Evolutionary conservation across 345 rosid genomes (phyloP), one percentile per base, ranked within the genome.

Genomic region (Lepidium sativum): DNA sequence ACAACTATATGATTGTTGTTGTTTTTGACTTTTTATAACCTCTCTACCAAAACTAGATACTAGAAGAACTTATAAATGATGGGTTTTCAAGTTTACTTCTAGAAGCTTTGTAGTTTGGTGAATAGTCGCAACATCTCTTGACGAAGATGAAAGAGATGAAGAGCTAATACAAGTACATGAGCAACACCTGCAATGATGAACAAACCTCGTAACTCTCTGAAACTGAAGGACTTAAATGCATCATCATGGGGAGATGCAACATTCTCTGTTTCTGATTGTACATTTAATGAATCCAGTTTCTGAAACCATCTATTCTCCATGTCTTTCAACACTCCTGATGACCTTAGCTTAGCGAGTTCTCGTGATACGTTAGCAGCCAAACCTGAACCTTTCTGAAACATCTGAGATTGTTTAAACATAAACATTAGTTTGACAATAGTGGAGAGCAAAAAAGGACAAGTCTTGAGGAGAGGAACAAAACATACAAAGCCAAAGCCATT

Each of bases 401-500:
- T 70, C 74, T 62, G 25, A 62, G 42, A 15, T 4, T 25, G 29
- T 25, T 1, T 3, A 6, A 12, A 59, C 45, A 61, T 20, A 14
- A 5, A 25, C 29, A 18, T 39, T 60, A 50, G 16, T 61, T 9
- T 43, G 43, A 11, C 29, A 34, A 58, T 9, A 35, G 25, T 9
- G 21, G 7, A 32, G 10, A 39, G 9, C 5, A 4, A 25, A 31
- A 23, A 37, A 15, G 4, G 2, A 15, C 3, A 25, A 1, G 31
- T 4, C 5, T 34, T 15, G 42, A 62, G 25, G 41, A 35, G 56
- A 41, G 9, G 15, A 39, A n/a, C 1, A 54, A 25, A 5, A 4
- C 69, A 4, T 70, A 62, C 74, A 54, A 70, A 70, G n/a, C 74
- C 74, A 62, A 70, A 70, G 10, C 74, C 74, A 7, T 54, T 70